Evolutionary conservation across 345 rosid species (phyloP).

Genomic region (Camelina hispida): DNA sequence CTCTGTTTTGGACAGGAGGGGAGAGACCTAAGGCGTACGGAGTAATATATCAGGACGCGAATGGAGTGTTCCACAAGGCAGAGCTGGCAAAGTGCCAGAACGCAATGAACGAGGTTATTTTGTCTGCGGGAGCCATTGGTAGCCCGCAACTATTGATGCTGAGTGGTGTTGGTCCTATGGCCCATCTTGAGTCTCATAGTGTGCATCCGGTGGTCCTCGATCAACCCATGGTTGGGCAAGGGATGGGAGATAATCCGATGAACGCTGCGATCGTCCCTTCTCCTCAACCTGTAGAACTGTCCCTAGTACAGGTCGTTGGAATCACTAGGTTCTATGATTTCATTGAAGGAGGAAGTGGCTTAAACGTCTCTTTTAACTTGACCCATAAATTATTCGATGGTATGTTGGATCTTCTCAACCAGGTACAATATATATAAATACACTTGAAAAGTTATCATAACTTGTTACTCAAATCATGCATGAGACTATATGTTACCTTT

Average conservation of each 20-base stretch:
- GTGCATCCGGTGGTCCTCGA: slow-evolving; percentile 50
- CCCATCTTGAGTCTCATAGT: slow-evolving; percentile 48
- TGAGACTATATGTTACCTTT: background rate
- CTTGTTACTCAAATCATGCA: background rate
- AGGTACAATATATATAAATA: slow-evolving; percentile 40
- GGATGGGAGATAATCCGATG: slow-evolving; percentile 79
- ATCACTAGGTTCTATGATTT: slow-evolving; percentile 53
- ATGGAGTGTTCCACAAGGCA: slow-evolving; percentile 54
- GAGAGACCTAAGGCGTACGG: slow-evolving; percentile 57
- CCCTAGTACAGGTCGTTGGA: slow-evolving; percentile 65
- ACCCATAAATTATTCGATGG: slow-evolving; percentile 37
- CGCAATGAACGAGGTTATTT: slow-evolving; percentile 58
- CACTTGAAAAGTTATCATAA: background rate
- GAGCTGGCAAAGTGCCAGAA: slow-evolving; percentile 34
- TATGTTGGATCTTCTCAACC: slow-evolving; percentile 37
- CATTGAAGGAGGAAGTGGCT: slow-evolving; percentile 59
- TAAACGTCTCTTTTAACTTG: slow-evolving; percentile 46
- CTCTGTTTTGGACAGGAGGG: slow-evolving; percentile 20
- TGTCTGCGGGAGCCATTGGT: slow-evolving; percentile 74
- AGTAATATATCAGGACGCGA: slow-evolving; percentile 55
- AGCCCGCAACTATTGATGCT: slow-evolving; percentile 84
- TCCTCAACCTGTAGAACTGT: slow-evolving; percentile 58
- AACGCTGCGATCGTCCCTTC: slow-evolving; percentile 61
- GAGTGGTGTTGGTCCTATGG: slow-evolving; percentile 71
- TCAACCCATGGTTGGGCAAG: slow-evolving; percentile 74